Percentiles rank a stretch among this genome's conserved stretches.
Evolutionary conservation across 768 basidiomycete genomes (phyloP).

Genomic region (Lactifluus hygrophoroides): DNA sequence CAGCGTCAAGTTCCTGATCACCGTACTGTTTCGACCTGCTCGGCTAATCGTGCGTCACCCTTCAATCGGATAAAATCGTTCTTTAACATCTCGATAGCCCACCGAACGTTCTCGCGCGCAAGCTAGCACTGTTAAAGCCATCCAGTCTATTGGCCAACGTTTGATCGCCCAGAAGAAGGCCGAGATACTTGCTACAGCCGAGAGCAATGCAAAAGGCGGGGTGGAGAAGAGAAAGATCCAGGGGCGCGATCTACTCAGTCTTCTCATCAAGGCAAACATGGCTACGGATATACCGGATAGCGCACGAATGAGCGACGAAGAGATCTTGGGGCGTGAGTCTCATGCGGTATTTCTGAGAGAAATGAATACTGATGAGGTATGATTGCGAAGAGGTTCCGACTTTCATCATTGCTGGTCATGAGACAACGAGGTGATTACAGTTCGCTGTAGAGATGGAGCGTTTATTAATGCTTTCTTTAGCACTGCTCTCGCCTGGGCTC

Average conservation of each 20-base stretch:
- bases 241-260: conserved; percentile 50
- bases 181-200: conserved; percentile 26
- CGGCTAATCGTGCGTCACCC: conserved; percentile 7
- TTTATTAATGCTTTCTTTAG: conserved; percentile 6
- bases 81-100: conserved; percentile 2
- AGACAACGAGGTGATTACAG: conserved; percentile 41
- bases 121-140: not conserved
- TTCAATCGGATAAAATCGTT: not conserved
- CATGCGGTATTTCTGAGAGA: not conserved
- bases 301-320: conserved; percentile 52
- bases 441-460: not conserved
- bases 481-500: conserved; percentile 47
- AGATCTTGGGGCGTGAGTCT: conserved; percentile 49
- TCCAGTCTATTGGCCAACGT: conserved; percentile 26
- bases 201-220: conserved; percentile 15
- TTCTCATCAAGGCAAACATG: conserved; percentile 58
- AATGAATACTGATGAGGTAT: not conserved
- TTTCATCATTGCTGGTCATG: conserved; percentile 52
- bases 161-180: conserved; percentile 29
- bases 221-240: conserved; percentile 29
- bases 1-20: conserved; percentile 3
- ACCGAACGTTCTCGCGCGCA: conserved; percentile 1
- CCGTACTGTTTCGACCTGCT: not conserved
- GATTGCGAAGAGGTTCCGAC: conserved; percentile 45
- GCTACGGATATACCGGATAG: conserved; percentile 46